phyloP scores from a whole-genome alignment of 2,329 filamentous ascomycete genomes.

The Coniosporium tulheliwenetii region DNA sequence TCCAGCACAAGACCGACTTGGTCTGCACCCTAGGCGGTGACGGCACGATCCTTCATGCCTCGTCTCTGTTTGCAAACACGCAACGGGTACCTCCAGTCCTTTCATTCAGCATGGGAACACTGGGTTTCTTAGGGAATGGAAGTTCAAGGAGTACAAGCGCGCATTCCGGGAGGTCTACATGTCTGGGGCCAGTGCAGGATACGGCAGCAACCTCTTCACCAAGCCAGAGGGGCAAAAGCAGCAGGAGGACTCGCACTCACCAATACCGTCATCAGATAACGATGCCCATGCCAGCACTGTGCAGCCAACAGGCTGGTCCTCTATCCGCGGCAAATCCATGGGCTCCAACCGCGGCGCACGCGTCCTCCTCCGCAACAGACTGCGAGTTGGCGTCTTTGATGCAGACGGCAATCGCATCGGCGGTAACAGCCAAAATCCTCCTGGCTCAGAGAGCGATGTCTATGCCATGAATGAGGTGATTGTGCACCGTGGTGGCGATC shows the following conservation, averaged over 20 bases:
- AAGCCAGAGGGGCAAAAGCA: neutral
- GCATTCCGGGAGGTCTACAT: slow-evolving; percentile 91
- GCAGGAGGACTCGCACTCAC: neutral
- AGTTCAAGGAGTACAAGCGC: slow-evolving; percentile 80
- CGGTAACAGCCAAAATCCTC: slow-evolving; percentile 12
- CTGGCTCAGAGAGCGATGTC: slow-evolving; percentile 31
- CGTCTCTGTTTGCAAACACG: slow-evolving; percentile 72
- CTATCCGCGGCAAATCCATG: slow-evolving; percentile 66
- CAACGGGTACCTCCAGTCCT: slow-evolving; percentile 75
- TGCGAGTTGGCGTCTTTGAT: slow-evolving; percentile 75
- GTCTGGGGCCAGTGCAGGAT: slow-evolving; percentile 44
- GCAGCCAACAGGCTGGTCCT: slow-evolving; percentile 47
- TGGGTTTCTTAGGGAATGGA: slow-evolving; percentile 97
- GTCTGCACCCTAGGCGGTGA: slow-evolving; percentile 86
- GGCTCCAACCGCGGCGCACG: slow-evolving; percentile 59
- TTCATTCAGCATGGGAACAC: slow-evolving; percentile 90
- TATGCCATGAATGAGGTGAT: slow-evolving; percentile 91
- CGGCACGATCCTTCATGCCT: slow-evolving; percentile 74
- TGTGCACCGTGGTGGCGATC: slow-evolving; percentile 77
- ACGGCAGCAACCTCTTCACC: slow-evolving; percentile 15
- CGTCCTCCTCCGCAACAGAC: slow-evolving; percentile 69
- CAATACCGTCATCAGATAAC: slow-evolving; percentile 1
- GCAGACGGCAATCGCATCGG: slow-evolving; percentile 39
- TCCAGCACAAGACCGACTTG: slow-evolving; percentile 72
- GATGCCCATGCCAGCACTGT: slow-evolving; percentile 2